A percentile compares a stretch with the other conserved stretches of the same genome.
These are phyloP conservation scores for Aspergillus ruber DNA, from an alignment of 2,329 filamentous ascomycete genomes.

Conservation along the genomic window DNA sequence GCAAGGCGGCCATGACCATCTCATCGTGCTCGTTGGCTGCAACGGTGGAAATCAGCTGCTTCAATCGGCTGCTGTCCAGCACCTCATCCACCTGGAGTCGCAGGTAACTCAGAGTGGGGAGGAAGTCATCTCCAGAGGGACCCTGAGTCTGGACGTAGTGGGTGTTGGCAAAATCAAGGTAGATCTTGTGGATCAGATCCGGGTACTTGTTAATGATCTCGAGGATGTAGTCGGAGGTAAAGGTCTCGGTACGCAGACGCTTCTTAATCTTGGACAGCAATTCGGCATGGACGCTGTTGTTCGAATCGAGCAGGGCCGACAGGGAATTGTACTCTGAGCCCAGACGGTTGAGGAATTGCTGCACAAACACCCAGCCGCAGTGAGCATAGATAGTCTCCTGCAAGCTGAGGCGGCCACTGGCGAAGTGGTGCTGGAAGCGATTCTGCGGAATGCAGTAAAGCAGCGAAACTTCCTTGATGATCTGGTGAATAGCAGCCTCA, in stretches of 20 bases:
- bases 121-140: constrained; percentile 57
- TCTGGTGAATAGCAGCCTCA: constrained; percentile 93
- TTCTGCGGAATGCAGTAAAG: constrained; percentile 98
- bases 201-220: constrained; percentile 95
- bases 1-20: constrained; percentile 96
- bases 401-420: constrained; percentile 75
- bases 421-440: constrained; percentile 87
- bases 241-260: constrained; percentile 88
- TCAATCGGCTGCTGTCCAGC: constrained; percentile 66
- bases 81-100: constrained; percentile 64
- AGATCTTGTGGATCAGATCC: constrained; percentile 75
- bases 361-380: constrained; percentile 94
- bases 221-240: constrained; percentile 94
- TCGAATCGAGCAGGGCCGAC: constrained; percentile 68
- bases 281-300: constrained; percentile 78
- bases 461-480: constrained; percentile 96
- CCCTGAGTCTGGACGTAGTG: constrained; percentile 67
- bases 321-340: constrained; percentile 87
- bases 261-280: constrained; percentile 92
- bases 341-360: constrained; percentile 94
- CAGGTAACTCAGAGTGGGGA: constrained; percentile 63
- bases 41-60: constrained; percentile 71
- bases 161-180: constrained; percentile 82
- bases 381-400: constrained; percentile 98
- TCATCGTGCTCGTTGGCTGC: constrained; percentile 90